A percentile compares a stretch with the other conserved stretches of the same genome.
Evolutionary conservation across 768 basidiomycete species (phyloP).

Genomic region (Rubroboletus satanas): DNA sequence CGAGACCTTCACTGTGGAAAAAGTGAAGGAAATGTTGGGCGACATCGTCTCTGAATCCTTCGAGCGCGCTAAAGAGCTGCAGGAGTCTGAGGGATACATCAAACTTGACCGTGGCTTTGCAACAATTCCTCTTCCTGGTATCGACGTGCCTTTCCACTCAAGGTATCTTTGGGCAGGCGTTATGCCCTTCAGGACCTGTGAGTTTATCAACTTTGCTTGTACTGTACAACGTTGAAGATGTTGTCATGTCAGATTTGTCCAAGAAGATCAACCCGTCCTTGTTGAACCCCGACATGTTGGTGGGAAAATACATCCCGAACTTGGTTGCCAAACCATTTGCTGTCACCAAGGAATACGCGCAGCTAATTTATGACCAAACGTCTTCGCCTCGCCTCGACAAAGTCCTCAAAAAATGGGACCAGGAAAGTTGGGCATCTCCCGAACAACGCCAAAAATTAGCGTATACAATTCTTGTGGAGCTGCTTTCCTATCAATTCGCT

Average conservation of each 20-base stretch:
- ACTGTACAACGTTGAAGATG: not conserved
- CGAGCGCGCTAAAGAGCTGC: slow-evolving; percentile 70
- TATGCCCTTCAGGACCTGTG: slow-evolving; percentile 94
- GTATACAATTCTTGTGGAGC: slow-evolving; percentile 93
- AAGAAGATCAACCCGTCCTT: slow-evolving; percentile 95
- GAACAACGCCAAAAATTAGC: slow-evolving; percentile 91
- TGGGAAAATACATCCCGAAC: slow-evolving; percentile 97
- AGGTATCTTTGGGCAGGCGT: slow-evolving; percentile 99
- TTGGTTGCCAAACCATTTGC: slow-evolving; percentile 87
- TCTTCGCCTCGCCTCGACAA: slow-evolving; percentile 93
- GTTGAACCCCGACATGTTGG: slow-evolving; percentile 90
- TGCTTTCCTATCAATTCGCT: slow-evolving; percentile 96
- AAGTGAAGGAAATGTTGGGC: slow-evolving; percentile 92
- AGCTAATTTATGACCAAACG: slow-evolving; percentile 95
- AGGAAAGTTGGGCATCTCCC: slow-evolving; percentile 77
- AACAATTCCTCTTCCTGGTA: slow-evolving; percentile 91
- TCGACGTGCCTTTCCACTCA: slow-evolving; percentile 99
- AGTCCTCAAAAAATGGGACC: slow-evolving; percentile 91
- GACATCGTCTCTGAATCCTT: slow-evolving; percentile 87
- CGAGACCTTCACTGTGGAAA: slow-evolving; percentile 82
- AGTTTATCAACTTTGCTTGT: slow-evolving; percentile 32
- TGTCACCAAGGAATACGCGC: slow-evolving; percentile 81
- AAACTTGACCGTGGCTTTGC: slow-evolving; percentile 96
- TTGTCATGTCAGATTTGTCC: slow-evolving; percentile 63
- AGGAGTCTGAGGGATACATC: slow-evolving; percentile 82